Conservation (phyloP, 2,329 filamentous ascomycete genomes). For the Daldinia sp. region DNA sequence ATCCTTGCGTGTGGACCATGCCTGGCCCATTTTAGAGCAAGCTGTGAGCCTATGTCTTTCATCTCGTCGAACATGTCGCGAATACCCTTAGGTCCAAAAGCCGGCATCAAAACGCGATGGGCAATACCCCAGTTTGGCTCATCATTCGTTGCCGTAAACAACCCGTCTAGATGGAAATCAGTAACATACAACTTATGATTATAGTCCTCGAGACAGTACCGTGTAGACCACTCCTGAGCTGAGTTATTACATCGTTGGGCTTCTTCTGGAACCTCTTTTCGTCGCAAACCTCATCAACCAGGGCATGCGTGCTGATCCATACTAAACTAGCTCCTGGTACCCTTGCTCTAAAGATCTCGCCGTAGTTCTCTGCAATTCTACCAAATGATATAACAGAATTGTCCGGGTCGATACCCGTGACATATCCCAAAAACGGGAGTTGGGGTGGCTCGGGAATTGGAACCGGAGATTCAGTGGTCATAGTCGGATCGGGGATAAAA, state of each 20-base stretch:
- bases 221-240: conserved; percentile 67
- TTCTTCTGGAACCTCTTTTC: conserved; percentile 74
- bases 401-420: conserved; percentile 70
- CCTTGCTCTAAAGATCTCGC: conserved; percentile 26
- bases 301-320: conserved; percentile 63
- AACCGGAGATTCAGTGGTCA: conserved; percentile 6
- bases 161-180: conserved; percentile 27
- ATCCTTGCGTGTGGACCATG: conserved; percentile 59
- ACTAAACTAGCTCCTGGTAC: conserved; percentile 52
- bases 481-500: background rate
- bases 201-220: no score
- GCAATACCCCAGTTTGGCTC: conserved; percentile 65
- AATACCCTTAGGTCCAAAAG: conserved; percentile 66
- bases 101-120: conserved; percentile 64
- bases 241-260: conserved; percentile 60
- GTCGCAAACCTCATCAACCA: conserved; percentile 72
- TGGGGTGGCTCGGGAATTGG: conserved; percentile 53
- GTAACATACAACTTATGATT: no score
- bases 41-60: conserved; percentile 64
- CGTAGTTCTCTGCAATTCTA: conserved; percentile 63
- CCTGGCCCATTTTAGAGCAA: conserved; percentile 68
- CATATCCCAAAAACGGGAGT: conserved; percentile 72
- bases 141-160: conserved; percentile 45
- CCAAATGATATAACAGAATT: conserved; percentile 66
- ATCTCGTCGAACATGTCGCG: conserved; percentile 66